Base-by-base conservation (phyloP, 768 basidiomycete genomes). In the Boletus tylopilopsis region DNA sequence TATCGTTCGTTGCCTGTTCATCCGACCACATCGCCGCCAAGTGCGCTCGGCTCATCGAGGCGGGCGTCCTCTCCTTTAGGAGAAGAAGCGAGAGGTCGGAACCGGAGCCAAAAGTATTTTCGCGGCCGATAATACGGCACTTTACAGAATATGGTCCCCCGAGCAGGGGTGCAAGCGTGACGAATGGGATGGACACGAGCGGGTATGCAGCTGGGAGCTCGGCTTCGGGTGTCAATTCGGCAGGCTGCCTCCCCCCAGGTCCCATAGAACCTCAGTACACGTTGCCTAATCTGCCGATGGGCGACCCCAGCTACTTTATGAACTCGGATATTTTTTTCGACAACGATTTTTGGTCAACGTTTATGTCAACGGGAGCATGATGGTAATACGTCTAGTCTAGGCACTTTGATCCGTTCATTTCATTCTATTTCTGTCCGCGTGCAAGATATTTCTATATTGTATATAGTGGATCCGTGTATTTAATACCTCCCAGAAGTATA, bases 301-400 rank as follows among this genome's bases (percentile, higher is more conserved):
- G 45, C 33, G 67, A 68, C 32, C 57, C 62, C 1, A 67, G 49
- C 38, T 70, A 63, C 39, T 70, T 70, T 41, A 60, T 66, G 55
- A 58, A 55, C 34, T 63, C 72, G 21, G 71, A 76, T 49, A 57
- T 73, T 41, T 71, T 76, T 49, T 64, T 73, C 35, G 74, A 76
- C 49, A 63, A 68, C 23, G 67, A 69, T 9, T 76, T 76, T 51
- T 76, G 74, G 74, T 60, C 68, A 19, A 68, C 71, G 6, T 75
- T 76, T 34, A 63, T 75, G 64, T 50, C 12, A 49, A 35, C 40
- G 47, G 53, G 51, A 33, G 21, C 30, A 50, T 53, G 46, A 53
- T 55, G 41, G 8, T 56, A 37, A 46, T 12, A n/a, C 4, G 5
- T 48, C 18, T 3, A 18, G 38, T 45, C 15, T 15, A 11, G 23